Base-by-base conservation (phyloP, 306 rosid species). In the Corylus heterophylla region DNA sequence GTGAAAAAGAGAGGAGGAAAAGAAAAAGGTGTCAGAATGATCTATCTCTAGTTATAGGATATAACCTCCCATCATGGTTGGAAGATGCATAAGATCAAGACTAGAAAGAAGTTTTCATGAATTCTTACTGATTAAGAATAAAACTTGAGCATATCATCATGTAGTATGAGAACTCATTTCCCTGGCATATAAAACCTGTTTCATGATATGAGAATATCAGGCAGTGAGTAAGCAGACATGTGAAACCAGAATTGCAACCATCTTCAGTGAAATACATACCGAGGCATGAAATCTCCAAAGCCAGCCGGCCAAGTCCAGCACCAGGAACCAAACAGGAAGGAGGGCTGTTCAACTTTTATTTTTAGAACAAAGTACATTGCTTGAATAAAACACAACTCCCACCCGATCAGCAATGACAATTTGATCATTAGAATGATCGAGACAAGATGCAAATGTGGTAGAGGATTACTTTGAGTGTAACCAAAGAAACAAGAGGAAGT, bases 91-190 rank as follows among this genome's bases (percentile, higher is more conserved):
- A 72, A 66, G 64, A 81, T 76, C n/a, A 67, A 69, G 22, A 72
- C 27, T 69, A 51, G 72, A 84, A 20, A 74, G 4, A 17, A 54
- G 77, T 64, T 45, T 29, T 66, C 25, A 52, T 13, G 64, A 35
- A 17, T 76, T 79, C 98, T 89, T 91, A 95, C 99, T 87, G 81
- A 81, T 95, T 95, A 78, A 95, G 99, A 85, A 95, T 93, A 90
- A 89, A 95, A 89, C 94, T 91, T 29, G 98, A 95, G 89, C 98
- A 93, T 90, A 95, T 95, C 99, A 95, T 95, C 99, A 95, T 95
- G 87, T 95, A 93, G 87, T 95, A 95, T 44, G 99, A 95, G 88
- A 95, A 95, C 82, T 93, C 99, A 83, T 95, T 95, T 85, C 99
- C 99, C 79, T 95, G 99, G 80, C 98, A 81, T 66, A 93, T 84